A percentile compares a stretch with the other conserved stretches of the same genome.
phyloP scores from a whole-genome alignment of 2,329 filamentous ascomycete species.

The Alternaria brassicicola region DNA sequence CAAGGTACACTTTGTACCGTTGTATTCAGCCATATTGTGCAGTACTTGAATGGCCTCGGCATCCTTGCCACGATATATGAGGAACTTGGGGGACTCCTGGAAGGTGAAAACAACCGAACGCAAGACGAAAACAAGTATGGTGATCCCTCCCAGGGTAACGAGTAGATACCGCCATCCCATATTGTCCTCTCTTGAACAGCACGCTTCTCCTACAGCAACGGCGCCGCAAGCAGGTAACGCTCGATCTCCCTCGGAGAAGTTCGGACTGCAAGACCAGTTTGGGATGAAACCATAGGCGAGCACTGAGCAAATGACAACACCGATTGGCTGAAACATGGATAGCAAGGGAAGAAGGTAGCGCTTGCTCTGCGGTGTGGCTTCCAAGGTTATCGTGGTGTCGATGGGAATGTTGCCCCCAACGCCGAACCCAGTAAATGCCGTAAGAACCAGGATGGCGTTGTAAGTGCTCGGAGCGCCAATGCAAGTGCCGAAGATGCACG shows the following conservation, averaged over 20 bases:
- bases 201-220: constrained; percentile 37
- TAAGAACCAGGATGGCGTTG: constrained; percentile 59
- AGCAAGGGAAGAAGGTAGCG: constrained; percentile 60
- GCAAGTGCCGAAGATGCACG: constrained; percentile 60
- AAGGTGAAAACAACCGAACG: constrained; percentile 62
- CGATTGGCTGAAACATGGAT: constrained; percentile 63
- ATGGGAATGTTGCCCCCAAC: constrained; percentile 62
- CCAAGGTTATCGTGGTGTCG: constrained; percentile 62
- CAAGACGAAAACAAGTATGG: constrained; percentile 55
- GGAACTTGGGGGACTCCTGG: constrained; percentile 66
- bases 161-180: constrained; percentile 55
- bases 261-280: constrained; percentile 57
- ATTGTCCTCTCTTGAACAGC: constrained; percentile 49
- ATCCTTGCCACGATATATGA: constrained; percentile 61
- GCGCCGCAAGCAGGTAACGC: constrained; percentile 55
- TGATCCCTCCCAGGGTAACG: constrained; percentile 50
- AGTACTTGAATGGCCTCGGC: constrained; percentile 57
- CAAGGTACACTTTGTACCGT: constrained; percentile 45
- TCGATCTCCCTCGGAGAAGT: constrained; percentile 54
- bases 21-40: constrained; percentile 53
- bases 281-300: constrained; percentile 63
- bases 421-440: constrained; percentile 61
- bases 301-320: constrained; percentile 58
- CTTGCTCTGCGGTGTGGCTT: constrained; percentile 60
- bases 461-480: constrained; percentile 59